phyloP scores from a whole-genome alignment of 225 moss, liverwort and hornwort species.

The Pleurozium schreberi region DNA sequence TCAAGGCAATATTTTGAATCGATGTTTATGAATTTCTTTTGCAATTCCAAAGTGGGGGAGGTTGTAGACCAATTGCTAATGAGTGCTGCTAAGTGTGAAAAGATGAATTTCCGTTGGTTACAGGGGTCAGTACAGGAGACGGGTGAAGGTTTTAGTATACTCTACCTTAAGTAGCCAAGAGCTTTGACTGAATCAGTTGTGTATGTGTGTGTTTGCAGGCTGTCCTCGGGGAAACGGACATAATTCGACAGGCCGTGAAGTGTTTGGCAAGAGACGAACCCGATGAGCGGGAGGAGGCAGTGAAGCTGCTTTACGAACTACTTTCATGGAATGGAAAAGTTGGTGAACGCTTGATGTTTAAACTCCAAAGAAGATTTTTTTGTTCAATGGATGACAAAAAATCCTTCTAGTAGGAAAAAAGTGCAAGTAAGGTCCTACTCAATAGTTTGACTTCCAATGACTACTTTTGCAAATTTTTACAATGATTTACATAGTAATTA shows the following conservation, averaged over 20 bases:
- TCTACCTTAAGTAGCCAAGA: neutral
- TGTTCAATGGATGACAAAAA: too few relatives aligned
- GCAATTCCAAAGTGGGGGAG: neutral
- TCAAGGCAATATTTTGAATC: neutral
- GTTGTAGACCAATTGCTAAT: neutral
- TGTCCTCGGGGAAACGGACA: constrained; percentile 53
- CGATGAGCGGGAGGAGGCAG: constrained; percentile 72
- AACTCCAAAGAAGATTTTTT: too few relatives aligned
- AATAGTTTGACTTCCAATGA: too few relatives aligned
- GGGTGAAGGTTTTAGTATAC: neutral
- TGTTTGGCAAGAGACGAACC: constrained; percentile 65
- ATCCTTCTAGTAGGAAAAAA: too few relatives aligned
- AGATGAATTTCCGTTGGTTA: neutral
- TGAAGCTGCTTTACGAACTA: constrained; percentile 60
- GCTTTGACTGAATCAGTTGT: neutral
- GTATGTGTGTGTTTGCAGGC: constrained; percentile 28
- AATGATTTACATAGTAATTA: too few relatives aligned
- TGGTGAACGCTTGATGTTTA: too few relatives aligned
- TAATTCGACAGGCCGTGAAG: constrained; percentile 53
- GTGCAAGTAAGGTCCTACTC: too few relatives aligned
- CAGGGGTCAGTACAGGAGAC: neutral
- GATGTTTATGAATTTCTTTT: neutral
- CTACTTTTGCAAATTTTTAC: too few relatives aligned
- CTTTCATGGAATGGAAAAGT: too few relatives aligned
- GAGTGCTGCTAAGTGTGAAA: neutral